phyloP scores from a whole-genome alignment of 345 rosid species.

The Boechera divaricarpa region DNA sequence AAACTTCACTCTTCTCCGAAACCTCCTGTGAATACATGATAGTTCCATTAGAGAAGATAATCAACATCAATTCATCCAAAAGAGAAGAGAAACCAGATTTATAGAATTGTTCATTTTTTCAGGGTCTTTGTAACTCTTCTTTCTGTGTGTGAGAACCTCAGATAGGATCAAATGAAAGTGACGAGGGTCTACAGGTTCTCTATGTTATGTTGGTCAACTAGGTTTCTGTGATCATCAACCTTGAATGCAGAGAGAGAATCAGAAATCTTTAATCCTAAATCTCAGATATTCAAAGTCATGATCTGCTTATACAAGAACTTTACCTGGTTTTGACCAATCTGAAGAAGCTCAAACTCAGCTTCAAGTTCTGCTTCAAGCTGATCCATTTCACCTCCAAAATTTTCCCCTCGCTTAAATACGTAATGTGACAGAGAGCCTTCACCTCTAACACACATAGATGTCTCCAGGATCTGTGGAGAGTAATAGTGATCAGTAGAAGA shows the following conservation, averaged over 20 bases:
- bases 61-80: not conserved
- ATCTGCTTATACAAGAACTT: not conserved
- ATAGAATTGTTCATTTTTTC: too few relatives aligned
- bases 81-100: too few relatives aligned
- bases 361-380: constrained; percentile 78
- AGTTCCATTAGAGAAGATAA: not conserved
- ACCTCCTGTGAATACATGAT: not conserved
- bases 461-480: constrained; percentile 38
- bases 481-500: constrained; percentile 41
- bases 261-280: not conserved
- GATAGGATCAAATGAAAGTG: not conserved
- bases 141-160: too few relatives aligned
- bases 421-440: constrained; percentile 46
- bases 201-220: not conserved
- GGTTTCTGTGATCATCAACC: not conserved
- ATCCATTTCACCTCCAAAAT: constrained; percentile 58
- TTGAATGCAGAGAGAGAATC: not conserved
- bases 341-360: constrained; percentile 68
- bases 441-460: constrained; percentile 31
- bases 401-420: constrained; percentile 38
- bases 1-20: constrained; percentile 18
- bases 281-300: not conserved
- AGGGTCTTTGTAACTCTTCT: too few relatives aligned
- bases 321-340: constrained; percentile 59
- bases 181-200: not conserved